These are phyloP conservation scores for Podaxis carcinomalis DNA, from an alignment of 768 basidiomycete genomes.

Conservation along the genomic window DNA sequence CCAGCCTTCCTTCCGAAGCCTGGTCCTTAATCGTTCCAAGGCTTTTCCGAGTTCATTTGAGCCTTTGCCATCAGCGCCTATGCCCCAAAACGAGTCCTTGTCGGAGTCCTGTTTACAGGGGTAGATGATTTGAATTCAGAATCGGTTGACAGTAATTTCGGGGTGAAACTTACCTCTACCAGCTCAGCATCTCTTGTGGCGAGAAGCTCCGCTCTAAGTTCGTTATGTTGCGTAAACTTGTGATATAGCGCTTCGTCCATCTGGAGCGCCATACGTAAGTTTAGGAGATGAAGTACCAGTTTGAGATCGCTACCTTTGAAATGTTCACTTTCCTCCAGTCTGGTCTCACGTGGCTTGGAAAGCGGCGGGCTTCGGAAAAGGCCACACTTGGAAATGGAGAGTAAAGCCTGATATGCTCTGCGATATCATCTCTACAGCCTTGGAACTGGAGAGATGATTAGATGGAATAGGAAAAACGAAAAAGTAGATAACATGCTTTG, in stretches of 20 bases:
- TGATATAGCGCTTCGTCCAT: constrained; percentile 63
- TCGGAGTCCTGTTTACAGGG: constrained; percentile 52
- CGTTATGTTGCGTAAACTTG: constrained; percentile 69
- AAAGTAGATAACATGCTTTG: constrained; percentile 40
- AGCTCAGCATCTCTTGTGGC: constrained; percentile 63
- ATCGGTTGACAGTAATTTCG: neutral
- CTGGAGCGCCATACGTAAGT: constrained; percentile 25
- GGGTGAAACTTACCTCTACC: constrained; percentile 48
- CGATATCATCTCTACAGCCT: constrained; percentile 53
- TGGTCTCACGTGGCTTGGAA: constrained; percentile 53
- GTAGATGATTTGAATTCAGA: neutral
- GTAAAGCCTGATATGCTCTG: constrained; percentile 65
- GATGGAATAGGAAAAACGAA: neutral
- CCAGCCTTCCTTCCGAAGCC: constrained; percentile 32
- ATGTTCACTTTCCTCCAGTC: constrained; percentile 72
- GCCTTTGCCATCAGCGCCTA: constrained; percentile 60
- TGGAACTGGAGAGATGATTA: constrained; percentile 44
- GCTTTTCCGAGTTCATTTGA: constrained; percentile 75
- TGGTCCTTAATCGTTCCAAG: constrained; percentile 55
- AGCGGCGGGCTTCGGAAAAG: constrained; percentile 63
- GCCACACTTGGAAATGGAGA: constrained; percentile 60
- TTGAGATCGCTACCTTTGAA: constrained; percentile 39
- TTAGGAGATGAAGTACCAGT: neutral
- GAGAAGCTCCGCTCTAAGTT: constrained; percentile 55
- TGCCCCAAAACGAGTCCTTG: constrained; percentile 77